These are phyloP conservation scores for Schwanniomyces polymorphus DNA, from an alignment of 805 yeast species.

Conservation along the genomic window DNA sequence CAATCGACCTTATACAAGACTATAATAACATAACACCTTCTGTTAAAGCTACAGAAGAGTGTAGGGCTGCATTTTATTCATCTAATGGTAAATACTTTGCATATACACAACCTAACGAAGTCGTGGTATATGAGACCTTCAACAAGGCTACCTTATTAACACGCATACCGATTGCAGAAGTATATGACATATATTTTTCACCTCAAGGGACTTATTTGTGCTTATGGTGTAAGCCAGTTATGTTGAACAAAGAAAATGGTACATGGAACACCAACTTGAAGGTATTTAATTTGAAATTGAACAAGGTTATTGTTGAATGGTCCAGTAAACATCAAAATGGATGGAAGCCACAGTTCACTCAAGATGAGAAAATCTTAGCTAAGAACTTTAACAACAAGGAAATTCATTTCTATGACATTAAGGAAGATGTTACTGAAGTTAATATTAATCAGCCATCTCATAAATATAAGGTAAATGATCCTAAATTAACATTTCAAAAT, in stretches of 20 bases:
- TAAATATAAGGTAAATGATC: conserved; percentile 52
- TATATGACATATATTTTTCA: conserved; percentile 83
- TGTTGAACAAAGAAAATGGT: conserved; percentile 63
- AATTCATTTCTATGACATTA: conserved; percentile 65
- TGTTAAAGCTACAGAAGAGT: conserved; percentile 44
- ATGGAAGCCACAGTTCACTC: conserved; percentile 90
- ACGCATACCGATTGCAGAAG: conserved; percentile 59
- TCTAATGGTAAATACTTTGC: conserved; percentile 70
- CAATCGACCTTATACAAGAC: conserved; percentile 51
- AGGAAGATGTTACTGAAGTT: conserved; percentile 21
- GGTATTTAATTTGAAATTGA: conserved; percentile 59
- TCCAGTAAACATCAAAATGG: conserved; percentile 81
- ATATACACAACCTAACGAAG: conserved; percentile 64
- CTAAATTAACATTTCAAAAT: conserved; percentile 49
- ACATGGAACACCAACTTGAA: conserved; percentile 78
- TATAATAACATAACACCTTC: conserved; percentile 34
- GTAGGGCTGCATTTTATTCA: conserved; percentile 66
- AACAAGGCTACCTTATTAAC: conserved; percentile 41
- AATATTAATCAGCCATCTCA: conserved; percentile 53
- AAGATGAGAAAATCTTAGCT: conserved; percentile 73
- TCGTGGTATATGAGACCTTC: conserved; percentile 57
- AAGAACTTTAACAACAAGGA: conserved; percentile 57
- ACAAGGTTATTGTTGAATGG: conserved; percentile 57
- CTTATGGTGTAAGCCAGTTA: conserved; percentile 87
- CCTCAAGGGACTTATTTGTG: conserved; percentile 80